Evolutionary conservation across 2,329 filamentous ascomycete genomes (phyloP).

Genomic region (Alternaria burnsii): DNA sequence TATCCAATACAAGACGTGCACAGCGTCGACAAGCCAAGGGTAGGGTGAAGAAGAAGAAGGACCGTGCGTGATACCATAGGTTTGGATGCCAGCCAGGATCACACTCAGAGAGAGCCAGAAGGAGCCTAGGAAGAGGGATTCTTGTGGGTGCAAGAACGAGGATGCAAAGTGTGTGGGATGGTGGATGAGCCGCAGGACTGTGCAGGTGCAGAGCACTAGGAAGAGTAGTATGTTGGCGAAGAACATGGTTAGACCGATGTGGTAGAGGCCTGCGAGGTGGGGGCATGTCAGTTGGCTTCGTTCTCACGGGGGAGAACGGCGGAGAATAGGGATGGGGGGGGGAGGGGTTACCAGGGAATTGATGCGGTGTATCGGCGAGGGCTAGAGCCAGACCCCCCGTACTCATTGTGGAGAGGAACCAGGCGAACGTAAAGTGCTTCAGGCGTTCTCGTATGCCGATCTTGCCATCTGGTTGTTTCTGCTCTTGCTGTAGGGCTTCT

Average conservation of each 20-base stretch:
- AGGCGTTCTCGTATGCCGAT: conserved; percentile 24
- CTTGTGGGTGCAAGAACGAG: not conserved
- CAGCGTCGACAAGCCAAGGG: not conserved
- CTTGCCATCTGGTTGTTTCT: not conserved
- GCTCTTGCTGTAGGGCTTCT: not conserved
- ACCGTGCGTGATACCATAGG: not conserved
- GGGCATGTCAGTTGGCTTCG: not conserved
- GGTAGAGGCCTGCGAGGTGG: not conserved
- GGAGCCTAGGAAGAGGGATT: not conserved
- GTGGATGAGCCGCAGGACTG: not conserved
- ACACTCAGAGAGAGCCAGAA: not conserved
- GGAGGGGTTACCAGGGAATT: conserved; percentile 32
- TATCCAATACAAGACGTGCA: not conserved
- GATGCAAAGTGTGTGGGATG: not conserved
- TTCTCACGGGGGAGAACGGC: no score
- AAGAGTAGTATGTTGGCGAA: not conserved
- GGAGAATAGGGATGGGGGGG: no score
- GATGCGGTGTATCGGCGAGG: conserved; percentile 53
- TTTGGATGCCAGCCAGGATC: not conserved
- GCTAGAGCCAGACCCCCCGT: conserved; percentile 57
- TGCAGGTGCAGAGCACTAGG: not conserved
- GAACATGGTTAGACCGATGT: not conserved
- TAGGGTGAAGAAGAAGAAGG: not conserved
- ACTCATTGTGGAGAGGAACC: conserved; percentile 57
- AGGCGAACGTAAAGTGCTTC: conserved; percentile 56